These are phyloP conservation scores for Boletellus emodensis DNA, from an alignment of 768 basidiomycete species.

Conservation along the genomic window DNA sequence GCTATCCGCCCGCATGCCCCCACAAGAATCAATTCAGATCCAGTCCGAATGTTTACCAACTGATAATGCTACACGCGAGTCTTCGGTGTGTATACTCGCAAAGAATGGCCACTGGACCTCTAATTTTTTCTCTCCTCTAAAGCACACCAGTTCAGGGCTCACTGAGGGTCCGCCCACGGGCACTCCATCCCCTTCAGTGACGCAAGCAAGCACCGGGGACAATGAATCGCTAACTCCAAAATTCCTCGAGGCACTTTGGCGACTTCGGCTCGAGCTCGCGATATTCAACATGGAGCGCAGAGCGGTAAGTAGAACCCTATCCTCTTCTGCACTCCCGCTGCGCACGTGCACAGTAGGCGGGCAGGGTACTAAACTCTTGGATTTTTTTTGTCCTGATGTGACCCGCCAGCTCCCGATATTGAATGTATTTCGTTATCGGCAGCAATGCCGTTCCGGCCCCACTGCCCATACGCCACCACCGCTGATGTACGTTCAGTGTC, in stretches of 20 bases:
- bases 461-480: background rate
- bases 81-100: no score
- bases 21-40: no score
- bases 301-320: conserved; percentile 13
- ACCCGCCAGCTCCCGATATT: conserved; percentile 17
- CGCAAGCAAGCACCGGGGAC: background rate
- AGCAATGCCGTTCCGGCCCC: background rate
- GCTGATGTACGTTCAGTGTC: conserved; percentile 5
- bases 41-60: no score
- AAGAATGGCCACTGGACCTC: no score
- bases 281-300: conserved; percentile 21
- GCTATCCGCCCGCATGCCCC: no score
- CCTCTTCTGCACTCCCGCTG: background rate
- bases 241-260: conserved; percentile 17
- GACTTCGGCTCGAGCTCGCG: conserved; percentile 13
- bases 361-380: no score
- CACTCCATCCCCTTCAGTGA: background rate
- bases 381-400: background rate
- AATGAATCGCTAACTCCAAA: background rate
- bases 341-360: no score
- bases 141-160: no score
- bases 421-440: conserved; percentile 14
- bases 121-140: no score
- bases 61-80: no score
- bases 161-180: no score